Conservation (phyloP, 1,284 basidiomycete species). For the Pterula multifida region DNA sequence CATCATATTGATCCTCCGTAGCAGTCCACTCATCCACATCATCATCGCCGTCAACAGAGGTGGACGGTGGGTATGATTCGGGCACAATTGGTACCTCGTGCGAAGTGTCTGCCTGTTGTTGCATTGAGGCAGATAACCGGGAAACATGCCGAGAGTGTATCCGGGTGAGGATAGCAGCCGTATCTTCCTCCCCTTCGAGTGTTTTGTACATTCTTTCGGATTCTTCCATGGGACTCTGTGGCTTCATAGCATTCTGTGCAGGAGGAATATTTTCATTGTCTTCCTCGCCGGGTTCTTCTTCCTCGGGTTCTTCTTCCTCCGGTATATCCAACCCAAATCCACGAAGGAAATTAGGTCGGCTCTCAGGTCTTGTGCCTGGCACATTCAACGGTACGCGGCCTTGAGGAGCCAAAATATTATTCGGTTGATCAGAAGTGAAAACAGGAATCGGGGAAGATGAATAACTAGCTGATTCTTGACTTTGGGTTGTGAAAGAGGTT, state of each 20-base stretch:
- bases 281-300: constrained; percentile 11
- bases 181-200: constrained; percentile 21
- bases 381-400: constrained; percentile 40
- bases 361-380: constrained; percentile 32
- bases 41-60: neutral
- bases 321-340: constrained; percentile 72
- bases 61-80: neutral
- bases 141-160: neutral
- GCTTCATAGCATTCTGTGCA: constrained; percentile 4
- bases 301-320: constrained; percentile 48
- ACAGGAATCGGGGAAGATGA: constrained; percentile 11
- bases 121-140: neutral
- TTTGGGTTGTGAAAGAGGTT: constrained; percentile 10
- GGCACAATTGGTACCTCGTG: neutral
- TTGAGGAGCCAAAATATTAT: constrained; percentile 42
- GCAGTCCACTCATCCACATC: constrained; percentile 67
- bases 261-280: constrained; percentile 10
- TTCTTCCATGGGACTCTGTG: neutral
- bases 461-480: constrained; percentile 15
- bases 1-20: constrained; percentile 51
- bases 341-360: constrained; percentile 57
- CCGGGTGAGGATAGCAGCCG: constrained; percentile 7
- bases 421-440: constrained; percentile 7
- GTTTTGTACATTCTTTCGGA: constrained; percentile 22
- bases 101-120: neutral